Percentiles rank a stretch among this genome's conserved stretches.
phyloP scores from a whole-genome alignment of 371 early-diverging fungal species.

The Smittium culicis region DNA sequence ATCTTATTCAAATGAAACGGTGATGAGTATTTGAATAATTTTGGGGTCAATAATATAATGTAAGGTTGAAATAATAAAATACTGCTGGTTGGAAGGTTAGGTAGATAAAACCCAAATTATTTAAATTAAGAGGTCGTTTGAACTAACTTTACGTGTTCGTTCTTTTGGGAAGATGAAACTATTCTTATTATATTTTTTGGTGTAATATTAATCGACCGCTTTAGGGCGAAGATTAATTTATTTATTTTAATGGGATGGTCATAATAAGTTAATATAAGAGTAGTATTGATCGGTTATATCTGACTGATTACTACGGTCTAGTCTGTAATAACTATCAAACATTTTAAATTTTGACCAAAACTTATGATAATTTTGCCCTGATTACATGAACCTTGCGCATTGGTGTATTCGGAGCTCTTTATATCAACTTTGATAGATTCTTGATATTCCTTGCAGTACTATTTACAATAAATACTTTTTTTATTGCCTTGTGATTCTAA shows the following conservation, averaged over 20 bases:
- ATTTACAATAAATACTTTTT: not conserved
- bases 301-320: not conserved
- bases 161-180: too few species aligned
- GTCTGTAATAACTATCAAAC: not conserved
- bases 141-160: too few species aligned
- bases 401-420: not conserved
- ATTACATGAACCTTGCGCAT: not conserved
- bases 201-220: not conserved
- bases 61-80: too few species aligned
- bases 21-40: too few species aligned
- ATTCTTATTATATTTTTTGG: too few species aligned
- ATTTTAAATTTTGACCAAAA: not conserved
- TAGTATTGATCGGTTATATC: not conserved
- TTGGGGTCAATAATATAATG: too few species aligned
- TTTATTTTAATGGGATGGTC: not conserved
- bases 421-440: not conserved
- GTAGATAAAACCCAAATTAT: too few species aligned
- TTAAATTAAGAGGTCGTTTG: too few species aligned
- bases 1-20: too few species aligned
- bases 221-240: not conserved
- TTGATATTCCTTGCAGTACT: not conserved
- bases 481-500: not conserved
- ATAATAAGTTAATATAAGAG: not conserved
- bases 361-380: not conserved
- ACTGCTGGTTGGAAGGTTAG: too few species aligned